Percentiles rank a stretch among this genome's conserved stretches.
Evolutionary conservation across 2,329 filamentous ascomycete species (phyloP).

Genomic region (Xylariaceae sp.): DNA sequence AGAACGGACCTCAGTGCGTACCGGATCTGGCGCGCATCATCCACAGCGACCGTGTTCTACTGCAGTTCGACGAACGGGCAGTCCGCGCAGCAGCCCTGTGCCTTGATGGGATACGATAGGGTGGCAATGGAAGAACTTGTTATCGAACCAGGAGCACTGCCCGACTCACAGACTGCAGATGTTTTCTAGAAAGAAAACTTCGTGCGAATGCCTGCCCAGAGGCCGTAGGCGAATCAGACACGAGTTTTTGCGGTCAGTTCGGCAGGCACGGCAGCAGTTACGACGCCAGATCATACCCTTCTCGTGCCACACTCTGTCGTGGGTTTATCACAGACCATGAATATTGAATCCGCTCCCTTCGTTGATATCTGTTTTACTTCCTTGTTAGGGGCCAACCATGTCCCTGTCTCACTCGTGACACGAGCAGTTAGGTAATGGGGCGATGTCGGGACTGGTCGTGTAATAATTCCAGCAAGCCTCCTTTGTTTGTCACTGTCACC

Average conservation of each 20-base stretch:
- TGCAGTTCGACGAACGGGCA: constrained; percentile 6
- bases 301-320: background rate
- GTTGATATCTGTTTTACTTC: background rate
- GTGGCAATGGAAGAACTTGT: constrained; percentile 1
- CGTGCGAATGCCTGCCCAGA: constrained; percentile 7
- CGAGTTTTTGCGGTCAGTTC: constrained; percentile 3
- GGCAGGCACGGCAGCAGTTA: background rate
- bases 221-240: constrained; percentile 11
- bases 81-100: constrained; percentile 3
- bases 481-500: background rate
- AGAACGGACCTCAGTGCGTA: background rate
- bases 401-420: background rate
- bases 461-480: background rate
- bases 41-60: constrained; percentile 5
- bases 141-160: constrained; percentile 5
- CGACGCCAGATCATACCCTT: constrained; percentile 1
- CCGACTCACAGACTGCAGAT: constrained; percentile 12
- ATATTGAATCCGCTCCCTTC: background rate
- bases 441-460: background rate
- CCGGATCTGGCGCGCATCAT: background rate
- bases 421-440: background rate
- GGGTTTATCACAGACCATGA: background rate
- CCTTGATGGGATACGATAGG: constrained; percentile 2
- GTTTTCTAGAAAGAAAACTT: constrained; percentile 20
- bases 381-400: background rate